A percentile compares a stretch with the other conserved stretches of the same genome.
Conservation (phyloP, 176 grass and related monocot species). For the Panicum miliaceum region DNA sequence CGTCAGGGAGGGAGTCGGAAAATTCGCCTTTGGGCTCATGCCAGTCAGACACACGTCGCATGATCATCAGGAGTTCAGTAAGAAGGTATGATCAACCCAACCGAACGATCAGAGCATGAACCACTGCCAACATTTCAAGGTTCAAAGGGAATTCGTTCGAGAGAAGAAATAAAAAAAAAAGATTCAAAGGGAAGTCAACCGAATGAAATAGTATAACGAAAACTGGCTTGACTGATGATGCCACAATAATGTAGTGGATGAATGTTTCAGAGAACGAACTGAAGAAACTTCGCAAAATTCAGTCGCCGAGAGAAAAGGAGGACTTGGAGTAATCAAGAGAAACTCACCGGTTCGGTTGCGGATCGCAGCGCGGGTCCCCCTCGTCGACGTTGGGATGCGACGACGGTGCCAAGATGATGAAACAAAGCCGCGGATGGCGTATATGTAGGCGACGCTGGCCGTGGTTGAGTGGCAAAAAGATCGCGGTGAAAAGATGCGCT, state of each 20-base stretch:
- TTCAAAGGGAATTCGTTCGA: neutral
- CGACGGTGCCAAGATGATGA: neutral
- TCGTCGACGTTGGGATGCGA: neutral
- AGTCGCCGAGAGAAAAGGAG: neutral
- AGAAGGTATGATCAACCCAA: neutral
- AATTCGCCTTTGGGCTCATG: neutral
- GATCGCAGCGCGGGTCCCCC: neutral
- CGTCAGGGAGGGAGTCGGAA: neutral
- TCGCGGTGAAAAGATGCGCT: neutral
- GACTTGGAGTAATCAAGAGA: neutral
- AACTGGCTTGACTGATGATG: neutral
- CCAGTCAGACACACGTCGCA: neutral
- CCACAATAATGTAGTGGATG: neutral
- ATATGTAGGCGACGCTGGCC: neutral
- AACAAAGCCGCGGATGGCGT: neutral
- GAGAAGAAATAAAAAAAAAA: neutral
- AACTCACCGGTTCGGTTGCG: constrained; percentile 4
- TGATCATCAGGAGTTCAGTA: neutral
- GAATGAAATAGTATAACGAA: neutral
- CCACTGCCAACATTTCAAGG: neutral
- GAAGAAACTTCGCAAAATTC: neutral
- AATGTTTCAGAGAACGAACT: neutral
- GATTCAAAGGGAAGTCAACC: neutral
- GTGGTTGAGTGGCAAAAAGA: neutral
- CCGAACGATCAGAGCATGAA: neutral